Conservation (phyloP, 1,284 basidiomycete species). For the Inonotus obliquus region DNA sequence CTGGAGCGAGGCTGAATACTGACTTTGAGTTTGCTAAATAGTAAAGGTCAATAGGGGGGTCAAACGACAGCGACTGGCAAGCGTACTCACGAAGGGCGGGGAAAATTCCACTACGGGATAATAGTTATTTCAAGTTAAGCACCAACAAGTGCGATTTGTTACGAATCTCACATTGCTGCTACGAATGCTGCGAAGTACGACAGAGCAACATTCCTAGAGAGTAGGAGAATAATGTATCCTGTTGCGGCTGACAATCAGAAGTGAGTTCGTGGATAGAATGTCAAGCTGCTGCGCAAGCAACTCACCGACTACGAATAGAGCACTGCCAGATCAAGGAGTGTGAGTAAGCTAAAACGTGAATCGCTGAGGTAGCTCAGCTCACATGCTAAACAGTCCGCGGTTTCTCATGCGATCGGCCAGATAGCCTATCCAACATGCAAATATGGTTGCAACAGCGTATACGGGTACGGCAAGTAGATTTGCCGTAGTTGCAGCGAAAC, state of each 20-base stretch:
- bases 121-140: background rate
- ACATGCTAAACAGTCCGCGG: slow-evolving; percentile 61
- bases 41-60: background rate
- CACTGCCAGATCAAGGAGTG: slow-evolving; percentile 24
- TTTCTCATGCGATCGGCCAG: slow-evolving; percentile 55
- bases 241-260: background rate
- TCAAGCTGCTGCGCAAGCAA: background rate
- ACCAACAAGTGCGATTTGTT: background rate
- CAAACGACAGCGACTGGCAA: background rate
- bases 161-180: slow-evolving; percentile 48
- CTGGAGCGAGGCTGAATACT: no score
- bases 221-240: slow-evolving; percentile 36
- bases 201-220: slow-evolving; percentile 52
- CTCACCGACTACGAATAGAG: slow-evolving; percentile 35
- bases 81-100: slow-evolving; percentile 54
- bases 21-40: background rate
- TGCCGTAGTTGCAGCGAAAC: slow-evolving; percentile 63
- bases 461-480: slow-evolving; percentile 70
- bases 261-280: background rate
- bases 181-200: slow-evolving; percentile 71
- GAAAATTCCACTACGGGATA: slow-evolving; percentile 54
- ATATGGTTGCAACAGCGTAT: slow-evolving; percentile 60
- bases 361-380: slow-evolving; percentile 30
- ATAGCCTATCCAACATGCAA: slow-evolving; percentile 60
- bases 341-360: background rate